Percentiles rank a stretch among this genome's conserved stretches.
phyloP scores from a whole-genome alignment of 1,139 yeast genomes.

The Kodamaea ohmeri region DNA sequence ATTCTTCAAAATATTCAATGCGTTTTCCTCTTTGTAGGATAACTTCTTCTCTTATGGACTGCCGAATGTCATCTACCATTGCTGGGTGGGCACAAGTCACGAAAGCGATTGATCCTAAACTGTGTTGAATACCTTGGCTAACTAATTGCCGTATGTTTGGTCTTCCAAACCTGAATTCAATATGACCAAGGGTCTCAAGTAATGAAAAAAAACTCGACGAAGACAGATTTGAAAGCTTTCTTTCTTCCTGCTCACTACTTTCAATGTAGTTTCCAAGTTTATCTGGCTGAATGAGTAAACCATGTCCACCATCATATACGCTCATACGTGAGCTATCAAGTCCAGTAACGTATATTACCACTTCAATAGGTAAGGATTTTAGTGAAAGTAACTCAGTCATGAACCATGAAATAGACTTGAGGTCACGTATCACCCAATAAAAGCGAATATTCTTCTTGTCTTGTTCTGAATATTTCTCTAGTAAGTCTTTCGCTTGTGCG shows the following conservation, averaged over 20 bases:
- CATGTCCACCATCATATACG: background rate
- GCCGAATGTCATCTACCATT: slow-evolving; percentile 50
- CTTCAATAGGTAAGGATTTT: slow-evolving; percentile 22
- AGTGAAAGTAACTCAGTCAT: slow-evolving; percentile 38
- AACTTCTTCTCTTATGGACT: slow-evolving; percentile 23
- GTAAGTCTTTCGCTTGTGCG: slow-evolving; percentile 28
- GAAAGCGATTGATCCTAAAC: slow-evolving; percentile 25
- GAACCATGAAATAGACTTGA: slow-evolving; percentile 51
- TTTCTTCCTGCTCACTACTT: too few species aligned
- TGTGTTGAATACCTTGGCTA: slow-evolving; percentile 23
- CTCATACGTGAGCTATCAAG: background rate
- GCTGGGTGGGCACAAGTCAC: slow-evolving; percentile 52
- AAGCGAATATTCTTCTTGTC: slow-evolving; percentile 17
- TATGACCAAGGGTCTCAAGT: slow-evolving; percentile 10
- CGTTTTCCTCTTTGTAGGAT: slow-evolving; percentile 29
- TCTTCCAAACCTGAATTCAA: slow-evolving; percentile 37
- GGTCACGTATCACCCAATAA: slow-evolving; percentile 39
- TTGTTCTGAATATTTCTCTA: slow-evolving; percentile 12
- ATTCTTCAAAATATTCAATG: slow-evolving; percentile 47
- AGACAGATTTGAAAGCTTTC: background rate
- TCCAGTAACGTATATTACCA: slow-evolving; percentile 40
- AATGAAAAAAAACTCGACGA: background rate
- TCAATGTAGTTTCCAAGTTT: too few species aligned
- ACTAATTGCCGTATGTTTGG: slow-evolving; percentile 42
- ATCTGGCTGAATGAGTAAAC: too few species aligned